A percentile compares a stretch with the other conserved stretches of the same genome.
Evolutionary conservation across 2,329 filamentous ascomycete genomes (phyloP).

Genomic region (Claviceps capensis): DNA sequence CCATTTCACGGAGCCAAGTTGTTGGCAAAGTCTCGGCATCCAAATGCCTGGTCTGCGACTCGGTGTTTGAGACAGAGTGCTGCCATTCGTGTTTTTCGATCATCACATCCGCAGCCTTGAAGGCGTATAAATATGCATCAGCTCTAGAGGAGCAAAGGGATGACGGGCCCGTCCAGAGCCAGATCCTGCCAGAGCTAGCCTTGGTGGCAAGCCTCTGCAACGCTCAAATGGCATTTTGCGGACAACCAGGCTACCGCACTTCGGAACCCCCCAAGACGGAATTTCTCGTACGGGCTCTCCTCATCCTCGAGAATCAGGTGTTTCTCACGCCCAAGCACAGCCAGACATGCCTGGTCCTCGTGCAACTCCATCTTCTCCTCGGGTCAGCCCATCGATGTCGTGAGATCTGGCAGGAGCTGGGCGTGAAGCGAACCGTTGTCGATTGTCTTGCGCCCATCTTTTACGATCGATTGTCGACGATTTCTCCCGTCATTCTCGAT

Average conservation of each 20-base stretch:
- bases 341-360: constrained; percentile 33
- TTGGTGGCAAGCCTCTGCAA: constrained; percentile 22
- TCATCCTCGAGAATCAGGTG: constrained; percentile 36
- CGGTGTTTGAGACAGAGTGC: constrained; percentile 8
- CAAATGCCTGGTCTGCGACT: constrained; percentile 14
- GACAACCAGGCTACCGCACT: constrained; percentile 2
- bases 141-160: constrained; percentile 3
- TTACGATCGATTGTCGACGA: constrained; percentile 39
- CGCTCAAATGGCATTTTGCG: constrained; percentile 16
- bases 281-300: constrained; percentile 32
- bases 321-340: constrained; percentile 30
- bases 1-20: constrained; percentile 11
- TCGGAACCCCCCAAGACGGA: constrained; percentile 10
- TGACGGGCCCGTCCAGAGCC: constrained; percentile 3
- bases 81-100: constrained; percentile 13
- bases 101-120: constrained; percentile 12
- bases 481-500: constrained; percentile 29
- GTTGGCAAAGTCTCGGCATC: constrained; percentile 10
- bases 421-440: constrained; percentile 43
- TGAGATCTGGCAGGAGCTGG: constrained; percentile 35
- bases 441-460: constrained; percentile 41
- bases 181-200: constrained; percentile 19
- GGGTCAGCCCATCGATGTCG: constrained; percentile 34
- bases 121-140: constrained; percentile 7
- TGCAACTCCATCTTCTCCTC: constrained; percentile 36